Percentiles rank a stretch among this genome's conserved stretches.
Conservation (phyloP, 345 rosid genomes). For the Corchorus olitorius region DNA sequence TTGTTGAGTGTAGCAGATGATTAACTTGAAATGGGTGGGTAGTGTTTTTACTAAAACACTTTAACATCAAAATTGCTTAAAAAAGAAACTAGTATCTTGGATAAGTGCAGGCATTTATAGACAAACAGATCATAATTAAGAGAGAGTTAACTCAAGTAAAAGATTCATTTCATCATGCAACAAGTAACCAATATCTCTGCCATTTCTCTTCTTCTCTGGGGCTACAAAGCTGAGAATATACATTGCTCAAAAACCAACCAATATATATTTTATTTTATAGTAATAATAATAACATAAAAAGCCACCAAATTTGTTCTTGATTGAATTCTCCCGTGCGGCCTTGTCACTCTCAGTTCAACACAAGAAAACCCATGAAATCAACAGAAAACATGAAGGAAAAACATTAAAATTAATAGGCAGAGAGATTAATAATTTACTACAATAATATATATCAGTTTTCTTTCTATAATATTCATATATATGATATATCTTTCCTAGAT, state of each 20-base stretch:
- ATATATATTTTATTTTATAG: too few species aligned
- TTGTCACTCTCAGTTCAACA: neutral
- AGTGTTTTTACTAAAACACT: neutral
- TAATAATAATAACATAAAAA: neutral
- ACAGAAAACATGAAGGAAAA: neutral
- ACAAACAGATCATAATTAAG: neutral
- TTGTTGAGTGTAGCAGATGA: constrained; percentile 7
- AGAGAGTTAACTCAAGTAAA: constrained; percentile 1
- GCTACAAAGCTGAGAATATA: neutral
- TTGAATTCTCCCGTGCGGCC: neutral
- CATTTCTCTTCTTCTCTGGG: neutral
- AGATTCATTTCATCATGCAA: constrained; percentile 1
- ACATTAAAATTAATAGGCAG: neutral
- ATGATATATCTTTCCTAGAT: neutral
- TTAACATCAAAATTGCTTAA: constrained; percentile 8
- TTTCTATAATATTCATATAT: neutral
- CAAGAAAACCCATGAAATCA: neutral
- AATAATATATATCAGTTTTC: constrained; percentile 7
- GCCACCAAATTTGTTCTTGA: neutral
- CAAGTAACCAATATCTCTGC: neutral
- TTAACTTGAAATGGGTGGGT: neutral
- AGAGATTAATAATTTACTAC: neutral
- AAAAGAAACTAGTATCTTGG: constrained; percentile 1
- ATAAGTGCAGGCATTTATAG: neutral
- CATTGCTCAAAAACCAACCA: neutral